A percentile compares a stretch with the other conserved stretches of the same genome.
Conservation (phyloP, 2,329 filamentous ascomycete species). For the Xylariaceae sp. region DNA sequence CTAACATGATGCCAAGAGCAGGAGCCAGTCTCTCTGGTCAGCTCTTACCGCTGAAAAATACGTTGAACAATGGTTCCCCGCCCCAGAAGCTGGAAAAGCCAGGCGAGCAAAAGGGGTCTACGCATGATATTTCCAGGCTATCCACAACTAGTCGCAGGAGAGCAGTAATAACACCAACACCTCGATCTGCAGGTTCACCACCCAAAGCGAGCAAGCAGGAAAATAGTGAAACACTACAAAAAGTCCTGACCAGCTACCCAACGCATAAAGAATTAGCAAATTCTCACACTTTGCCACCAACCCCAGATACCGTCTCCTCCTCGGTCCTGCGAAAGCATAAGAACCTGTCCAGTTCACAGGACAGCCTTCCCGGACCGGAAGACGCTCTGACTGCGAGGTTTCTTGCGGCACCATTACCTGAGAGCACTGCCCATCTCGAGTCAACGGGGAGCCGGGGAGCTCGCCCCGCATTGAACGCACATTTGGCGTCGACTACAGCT, state of each 20-base stretch:
- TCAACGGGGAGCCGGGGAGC: constrained; percentile 31
- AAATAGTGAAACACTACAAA: constrained; percentile 55
- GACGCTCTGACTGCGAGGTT: constrained; percentile 15
- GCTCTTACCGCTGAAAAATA: constrained; percentile 54
- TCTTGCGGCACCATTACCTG: constrained; percentile 32
- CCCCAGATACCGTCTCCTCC: constrained; percentile 65
- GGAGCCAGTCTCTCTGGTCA: constrained; percentile 42
- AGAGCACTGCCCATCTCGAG: constrained; percentile 35
- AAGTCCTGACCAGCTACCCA: constrained; percentile 55
- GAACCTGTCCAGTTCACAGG: constrained; percentile 33
- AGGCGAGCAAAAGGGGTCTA: constrained; percentile 39
- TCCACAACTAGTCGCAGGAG: constrained; percentile 35
- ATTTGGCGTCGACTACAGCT: constrained; percentile 41
- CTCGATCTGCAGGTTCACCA: constrained; percentile 14
- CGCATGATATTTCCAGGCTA: constrained; percentile 40
- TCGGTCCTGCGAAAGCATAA: constrained; percentile 51
- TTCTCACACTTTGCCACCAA: constrained; percentile 58
- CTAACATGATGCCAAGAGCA: constrained; percentile 41
- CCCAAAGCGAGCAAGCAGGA: constrained; percentile 47
- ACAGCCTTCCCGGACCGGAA: constrained; percentile 32
- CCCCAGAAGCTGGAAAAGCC: constrained; percentile 57
- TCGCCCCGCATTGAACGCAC: constrained; percentile 26
- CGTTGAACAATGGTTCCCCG: constrained; percentile 54
- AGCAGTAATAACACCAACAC: constrained; percentile 28
- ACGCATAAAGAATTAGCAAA: constrained; percentile 47